These are phyloP conservation scores for Jimgerdemannia lactiflua DNA, from an alignment of 192 early-diverging fungal genomes.

Conservation along the genomic window DNA sequence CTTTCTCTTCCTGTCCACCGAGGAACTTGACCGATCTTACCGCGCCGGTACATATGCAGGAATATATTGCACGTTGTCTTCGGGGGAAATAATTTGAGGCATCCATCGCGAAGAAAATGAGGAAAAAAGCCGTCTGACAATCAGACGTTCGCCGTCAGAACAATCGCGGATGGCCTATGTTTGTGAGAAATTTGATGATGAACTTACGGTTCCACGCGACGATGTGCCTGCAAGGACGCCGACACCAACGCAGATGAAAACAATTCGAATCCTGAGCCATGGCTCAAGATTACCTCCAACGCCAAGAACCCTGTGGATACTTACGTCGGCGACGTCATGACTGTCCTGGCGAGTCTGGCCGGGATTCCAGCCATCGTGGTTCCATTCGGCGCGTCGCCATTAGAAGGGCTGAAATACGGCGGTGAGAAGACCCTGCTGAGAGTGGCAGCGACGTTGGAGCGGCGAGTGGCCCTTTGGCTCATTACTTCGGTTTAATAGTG, in stretches of 20 bases:
- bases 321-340: too few species aligned
- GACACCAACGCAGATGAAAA: slow-evolving; percentile 36
- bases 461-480: too few species aligned
- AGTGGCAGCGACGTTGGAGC: too few species aligned
- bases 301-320: too few species aligned
- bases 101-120: slow-evolving; percentile 24
- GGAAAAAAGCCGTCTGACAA: slow-evolving; percentile 20
- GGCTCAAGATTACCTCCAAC: too few species aligned
- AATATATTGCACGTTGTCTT: slow-evolving; percentile 32
- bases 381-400: too few species aligned
- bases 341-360: too few species aligned
- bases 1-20: background rate
- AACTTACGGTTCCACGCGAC: slow-evolving; percentile 38
- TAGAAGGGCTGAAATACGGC: slow-evolving; percentile 56
- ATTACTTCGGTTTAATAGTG: background rate
- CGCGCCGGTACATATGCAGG: slow-evolving; percentile 16
- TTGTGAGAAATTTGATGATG: background rate
- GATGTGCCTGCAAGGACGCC: slow-evolving; percentile 43
- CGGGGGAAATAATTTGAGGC: slow-evolving; percentile 36
- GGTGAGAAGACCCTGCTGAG: slow-evolving; percentile 62
- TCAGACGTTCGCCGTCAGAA: slow-evolving; percentile 6
- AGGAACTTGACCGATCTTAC: slow-evolving; percentile 13
- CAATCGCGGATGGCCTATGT: background rate
- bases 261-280: background rate
- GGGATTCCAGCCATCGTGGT: too few species aligned